Conservation (phyloP, 2,329 filamentous ascomycete species). For the Fusarium protoensiforme region DNA sequence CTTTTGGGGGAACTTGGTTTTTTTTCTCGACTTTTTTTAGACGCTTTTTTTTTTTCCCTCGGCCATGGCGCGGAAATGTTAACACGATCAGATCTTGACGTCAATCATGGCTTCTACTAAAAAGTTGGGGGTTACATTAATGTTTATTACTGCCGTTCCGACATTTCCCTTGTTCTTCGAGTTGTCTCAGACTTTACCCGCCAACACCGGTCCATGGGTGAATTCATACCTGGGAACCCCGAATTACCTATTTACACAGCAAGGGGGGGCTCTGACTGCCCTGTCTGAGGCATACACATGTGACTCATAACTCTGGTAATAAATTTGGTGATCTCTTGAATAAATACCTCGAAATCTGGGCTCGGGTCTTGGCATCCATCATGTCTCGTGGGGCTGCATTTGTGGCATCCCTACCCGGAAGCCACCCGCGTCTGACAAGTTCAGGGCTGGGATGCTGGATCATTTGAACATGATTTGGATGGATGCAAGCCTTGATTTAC, state of each 20-base stretch:
- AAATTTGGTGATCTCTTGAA: background rate
- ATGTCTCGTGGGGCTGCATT: background rate
- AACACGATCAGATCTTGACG: background rate
- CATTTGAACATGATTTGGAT: background rate
- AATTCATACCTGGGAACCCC: background rate
- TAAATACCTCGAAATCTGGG: background rate
- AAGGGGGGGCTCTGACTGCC: background rate
- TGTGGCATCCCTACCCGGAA: background rate
- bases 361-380: background rate
- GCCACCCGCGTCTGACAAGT: background rate
- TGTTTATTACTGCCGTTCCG: background rate
- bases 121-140: background rate
- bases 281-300: background rate
- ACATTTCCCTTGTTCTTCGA: background rate
- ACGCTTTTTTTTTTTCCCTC: background rate
- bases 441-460: background rate
- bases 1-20: conserved; percentile 4
- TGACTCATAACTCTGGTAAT: background rate
- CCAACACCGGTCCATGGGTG: background rate
- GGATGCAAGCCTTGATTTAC: background rate
- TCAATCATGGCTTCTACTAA: background rate
- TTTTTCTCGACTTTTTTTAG: background rate
- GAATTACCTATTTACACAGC: background rate
- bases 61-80: background rate
- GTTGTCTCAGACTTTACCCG: background rate